These are phyloP conservation scores for Colletotrichum sp. DNA, from an alignment of 2,329 filamentous ascomycete genomes.

Conservation along the genomic window DNA sequence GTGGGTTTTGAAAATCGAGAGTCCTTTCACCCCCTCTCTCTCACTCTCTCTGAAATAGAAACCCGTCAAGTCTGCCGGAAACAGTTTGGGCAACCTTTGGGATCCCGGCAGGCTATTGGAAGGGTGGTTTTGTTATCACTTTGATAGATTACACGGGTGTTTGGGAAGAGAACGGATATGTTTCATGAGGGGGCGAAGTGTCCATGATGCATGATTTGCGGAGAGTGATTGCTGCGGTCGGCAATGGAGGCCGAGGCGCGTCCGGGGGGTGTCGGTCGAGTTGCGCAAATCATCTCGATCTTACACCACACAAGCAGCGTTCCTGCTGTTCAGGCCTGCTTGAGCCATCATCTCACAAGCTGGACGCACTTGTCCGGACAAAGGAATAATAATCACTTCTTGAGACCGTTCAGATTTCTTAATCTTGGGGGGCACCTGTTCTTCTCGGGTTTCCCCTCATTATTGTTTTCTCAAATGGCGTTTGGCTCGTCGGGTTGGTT, in stretches of 20 bases:
- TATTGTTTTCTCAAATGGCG: neutral
- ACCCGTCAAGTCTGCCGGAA: neutral
- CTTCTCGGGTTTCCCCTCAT: neutral
- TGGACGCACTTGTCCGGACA: neutral
- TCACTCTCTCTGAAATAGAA: neutral
- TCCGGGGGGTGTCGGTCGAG: neutral
- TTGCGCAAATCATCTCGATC: constrained; percentile 2
- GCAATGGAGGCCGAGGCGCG: neutral
- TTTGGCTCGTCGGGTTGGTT: neutral
- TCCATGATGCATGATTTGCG: constrained; percentile 20
- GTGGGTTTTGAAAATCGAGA: neutral
- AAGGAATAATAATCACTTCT: neutral
- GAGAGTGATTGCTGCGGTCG: neutral
- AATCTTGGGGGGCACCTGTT: neutral
- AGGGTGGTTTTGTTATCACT: neutral
- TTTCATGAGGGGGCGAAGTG: constrained; percentile 4
- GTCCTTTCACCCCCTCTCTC: neutral
- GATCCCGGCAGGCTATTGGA: neutral
- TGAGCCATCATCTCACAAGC: neutral
- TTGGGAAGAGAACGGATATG: constrained; percentile 6
- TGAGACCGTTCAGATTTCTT: neutral
- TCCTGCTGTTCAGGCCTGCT: neutral
- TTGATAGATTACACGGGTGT: neutral
- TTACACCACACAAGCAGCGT: neutral
- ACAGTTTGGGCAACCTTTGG: neutral